Evolutionary conservation across 768 basidiomycete species (phyloP).

Genomic region (Psilocybe cyanescens): DNA sequence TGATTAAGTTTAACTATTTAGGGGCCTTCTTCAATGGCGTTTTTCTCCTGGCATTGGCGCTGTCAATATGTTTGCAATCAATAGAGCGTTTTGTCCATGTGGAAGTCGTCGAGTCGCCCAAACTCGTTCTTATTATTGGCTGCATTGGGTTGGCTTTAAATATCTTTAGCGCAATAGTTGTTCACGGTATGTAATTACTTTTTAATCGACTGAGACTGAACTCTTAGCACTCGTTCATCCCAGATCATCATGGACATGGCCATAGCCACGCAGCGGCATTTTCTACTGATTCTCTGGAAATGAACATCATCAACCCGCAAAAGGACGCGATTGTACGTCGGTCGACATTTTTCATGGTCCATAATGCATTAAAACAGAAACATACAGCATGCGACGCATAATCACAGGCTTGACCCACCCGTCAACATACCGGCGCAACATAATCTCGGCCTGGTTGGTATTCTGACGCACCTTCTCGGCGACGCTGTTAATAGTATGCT

Average conservation of each 20-base stretch:
- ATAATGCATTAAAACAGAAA: background rate
- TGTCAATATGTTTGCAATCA: slow-evolving; percentile 57
- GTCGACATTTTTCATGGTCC: background rate
- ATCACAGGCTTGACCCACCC: slow-evolving; percentile 48
- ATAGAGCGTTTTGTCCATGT: slow-evolving; percentile 57
- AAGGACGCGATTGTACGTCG: slow-evolving; percentile 34
- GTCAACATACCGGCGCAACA: slow-evolving; percentile 29
- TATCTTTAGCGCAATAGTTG: slow-evolving; percentile 48
- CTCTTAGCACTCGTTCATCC: background rate
- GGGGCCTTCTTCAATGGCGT: slow-evolving; percentile 60
- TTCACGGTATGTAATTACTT: slow-evolving; percentile 42
- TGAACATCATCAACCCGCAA: slow-evolving; percentile 20
- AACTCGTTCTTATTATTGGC: slow-evolving; percentile 51
- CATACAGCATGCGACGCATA: slow-evolving; percentile 51
- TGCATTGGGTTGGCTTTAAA: slow-evolving; percentile 51
- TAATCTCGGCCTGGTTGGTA: slow-evolving; percentile 51
- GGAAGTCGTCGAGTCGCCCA: slow-evolving; percentile 44
- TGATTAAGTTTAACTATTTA: slow-evolving; percentile 21
- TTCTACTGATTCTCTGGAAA: slow-evolving; percentile 20
- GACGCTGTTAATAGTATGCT: slow-evolving; percentile 56
- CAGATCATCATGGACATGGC: slow-evolving; percentile 46
- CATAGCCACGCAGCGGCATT: slow-evolving; percentile 30
- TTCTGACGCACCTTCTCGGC: slow-evolving; percentile 54
- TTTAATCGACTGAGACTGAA: background rate
- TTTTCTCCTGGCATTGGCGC: slow-evolving; percentile 53